These are phyloP conservation scores for Moesziomyces sp. DNA, from an alignment of 1,284 basidiomycete species.

Conservation along the genomic window DNA sequence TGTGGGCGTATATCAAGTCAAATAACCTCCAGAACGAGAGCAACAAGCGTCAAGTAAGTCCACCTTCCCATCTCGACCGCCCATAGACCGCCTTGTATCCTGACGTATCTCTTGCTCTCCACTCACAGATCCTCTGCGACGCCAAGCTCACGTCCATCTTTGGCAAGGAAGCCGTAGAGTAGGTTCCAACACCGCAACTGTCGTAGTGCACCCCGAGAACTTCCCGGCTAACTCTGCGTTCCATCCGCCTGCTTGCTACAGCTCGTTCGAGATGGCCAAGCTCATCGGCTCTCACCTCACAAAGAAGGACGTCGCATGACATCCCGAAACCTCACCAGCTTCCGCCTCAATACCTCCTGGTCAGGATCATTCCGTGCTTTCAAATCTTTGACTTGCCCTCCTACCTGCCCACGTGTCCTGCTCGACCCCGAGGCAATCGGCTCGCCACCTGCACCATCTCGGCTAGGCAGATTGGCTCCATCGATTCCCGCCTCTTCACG, in stretches of 20 bases:
- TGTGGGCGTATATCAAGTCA: conserved; percentile 85
- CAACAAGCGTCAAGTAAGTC: conserved; percentile 73
- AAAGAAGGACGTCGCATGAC: conserved; percentile 59
- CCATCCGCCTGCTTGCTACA: conserved; percentile 6
- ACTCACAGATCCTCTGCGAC: conserved; percentile 80
- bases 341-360: background rate
- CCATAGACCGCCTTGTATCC: background rate
- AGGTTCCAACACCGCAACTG: conserved; percentile 15
- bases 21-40: conserved; percentile 81
- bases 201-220: background rate
- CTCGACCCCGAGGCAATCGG: too few relatives aligned
- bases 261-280: conserved; percentile 67
- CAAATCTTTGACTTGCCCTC: too few relatives aligned
- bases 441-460: too few relatives aligned
- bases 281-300: conserved; percentile 62
- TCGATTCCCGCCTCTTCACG: too few relatives aligned
- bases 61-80: background rate
- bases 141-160: conserved; percentile 77
- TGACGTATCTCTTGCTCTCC: conserved; percentile 3
- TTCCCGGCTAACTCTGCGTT: background rate
- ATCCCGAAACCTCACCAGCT: too few relatives aligned
- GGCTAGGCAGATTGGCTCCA: too few relatives aligned
- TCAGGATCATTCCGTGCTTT: too few relatives aligned
- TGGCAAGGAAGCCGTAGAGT: conserved; percentile 78
- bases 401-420: too few relatives aligned